Evolutionary conservation across 495 filamentous ascomycete species (phyloP).

Genomic region (Penicillium canescens): DNA sequence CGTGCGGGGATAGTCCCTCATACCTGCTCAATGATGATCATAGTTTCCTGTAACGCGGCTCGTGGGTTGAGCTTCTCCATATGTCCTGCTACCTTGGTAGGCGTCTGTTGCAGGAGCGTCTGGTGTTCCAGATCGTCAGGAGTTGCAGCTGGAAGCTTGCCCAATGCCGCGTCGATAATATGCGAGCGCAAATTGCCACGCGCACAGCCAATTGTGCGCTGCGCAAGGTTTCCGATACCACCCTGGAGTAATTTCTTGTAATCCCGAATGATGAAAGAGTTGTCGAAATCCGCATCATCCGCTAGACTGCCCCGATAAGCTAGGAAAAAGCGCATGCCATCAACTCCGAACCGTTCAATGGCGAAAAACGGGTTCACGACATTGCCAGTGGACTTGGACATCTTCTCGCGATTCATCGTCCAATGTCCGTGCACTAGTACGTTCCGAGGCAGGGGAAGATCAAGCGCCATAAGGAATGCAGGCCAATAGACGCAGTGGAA

Average conservation of each 20-base stretch:
- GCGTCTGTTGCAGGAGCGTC: slow-evolving; percentile 33
- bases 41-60: slow-evolving; percentile 63
- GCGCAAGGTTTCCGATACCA: slow-evolving; percentile 76
- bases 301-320: slow-evolving; percentile 71
- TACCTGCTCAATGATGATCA: slow-evolving; percentile 60
- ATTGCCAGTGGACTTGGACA: slow-evolving; percentile 94
- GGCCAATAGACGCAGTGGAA: slow-evolving; percentile 99
- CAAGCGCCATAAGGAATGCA: slow-evolving; percentile 87
- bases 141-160: slow-evolving; percentile 28
- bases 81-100: slow-evolving; percentile 42
- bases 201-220: slow-evolving; percentile 66
- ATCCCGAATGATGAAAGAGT: slow-evolving; percentile 66
- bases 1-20: slow-evolving; percentile 16
- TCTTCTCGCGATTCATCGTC: slow-evolving; percentile 86
- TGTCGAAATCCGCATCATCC: slow-evolving; percentile 82
- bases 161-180: slow-evolving; percentile 44
- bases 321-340: slow-evolving; percentile 86
- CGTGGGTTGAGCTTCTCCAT: slow-evolving; percentile 69
- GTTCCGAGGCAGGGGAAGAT: slow-evolving; percentile 76
- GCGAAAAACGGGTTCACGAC: slow-evolving; percentile 95
- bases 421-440: slow-evolving; percentile 92
- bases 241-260: slow-evolving; percentile 78
- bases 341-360: slow-evolving; percentile 82
- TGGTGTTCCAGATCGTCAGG: slow-evolving; percentile 34
- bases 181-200: slow-evolving; percentile 61